Conservation (phyloP, 2,329 filamentous ascomycete species). For the Trichoderma harzianum region DNA sequence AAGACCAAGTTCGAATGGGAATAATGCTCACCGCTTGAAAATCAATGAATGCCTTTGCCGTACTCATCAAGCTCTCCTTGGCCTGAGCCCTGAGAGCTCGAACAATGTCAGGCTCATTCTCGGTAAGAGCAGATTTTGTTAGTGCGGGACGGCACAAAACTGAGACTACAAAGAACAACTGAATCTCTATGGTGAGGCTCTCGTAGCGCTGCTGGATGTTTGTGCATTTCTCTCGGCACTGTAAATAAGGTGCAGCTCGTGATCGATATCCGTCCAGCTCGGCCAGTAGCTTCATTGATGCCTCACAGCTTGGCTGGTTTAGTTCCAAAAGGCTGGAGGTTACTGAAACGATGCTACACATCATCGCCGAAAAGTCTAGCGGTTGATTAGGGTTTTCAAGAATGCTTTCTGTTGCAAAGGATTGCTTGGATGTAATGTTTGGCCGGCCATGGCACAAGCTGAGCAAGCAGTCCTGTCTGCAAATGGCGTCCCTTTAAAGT, state of each 20-base stretch:
- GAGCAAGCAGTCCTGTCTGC: slow-evolving; percentile 11
- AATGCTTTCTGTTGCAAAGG: background rate
- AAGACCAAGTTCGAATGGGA: slow-evolving; percentile 15
- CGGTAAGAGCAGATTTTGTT: background rate
- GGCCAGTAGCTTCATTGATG: background rate
- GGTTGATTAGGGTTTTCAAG: background rate
- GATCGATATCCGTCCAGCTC: slow-evolving; percentile 9
- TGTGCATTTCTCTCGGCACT: background rate
- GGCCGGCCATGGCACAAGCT: slow-evolving; percentile 14
- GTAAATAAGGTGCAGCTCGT: background rate
- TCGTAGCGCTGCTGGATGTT: slow-evolving; percentile 15
- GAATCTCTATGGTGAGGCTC: background rate
- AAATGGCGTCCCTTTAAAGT: background rate
- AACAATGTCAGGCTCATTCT: background rate
- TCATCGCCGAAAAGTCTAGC: background rate
- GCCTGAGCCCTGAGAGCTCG: background rate
- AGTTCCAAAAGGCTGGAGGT: background rate
- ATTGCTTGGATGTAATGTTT: background rate
- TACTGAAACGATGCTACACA: background rate
- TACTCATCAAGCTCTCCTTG: slow-evolving; percentile 12
- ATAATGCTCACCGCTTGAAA: slow-evolving; percentile 10
- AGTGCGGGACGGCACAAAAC: slow-evolving; percentile 6
- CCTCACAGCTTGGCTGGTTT: background rate
- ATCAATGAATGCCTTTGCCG: slow-evolving; percentile 5
- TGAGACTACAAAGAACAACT: background rate